Percentiles rank a stretch among this genome's conserved stretches.
These are phyloP conservation scores for Xylariales sp. DNA, from an alignment of 2,329 filamentous ascomycete genomes.

Conservation along the genomic window DNA sequence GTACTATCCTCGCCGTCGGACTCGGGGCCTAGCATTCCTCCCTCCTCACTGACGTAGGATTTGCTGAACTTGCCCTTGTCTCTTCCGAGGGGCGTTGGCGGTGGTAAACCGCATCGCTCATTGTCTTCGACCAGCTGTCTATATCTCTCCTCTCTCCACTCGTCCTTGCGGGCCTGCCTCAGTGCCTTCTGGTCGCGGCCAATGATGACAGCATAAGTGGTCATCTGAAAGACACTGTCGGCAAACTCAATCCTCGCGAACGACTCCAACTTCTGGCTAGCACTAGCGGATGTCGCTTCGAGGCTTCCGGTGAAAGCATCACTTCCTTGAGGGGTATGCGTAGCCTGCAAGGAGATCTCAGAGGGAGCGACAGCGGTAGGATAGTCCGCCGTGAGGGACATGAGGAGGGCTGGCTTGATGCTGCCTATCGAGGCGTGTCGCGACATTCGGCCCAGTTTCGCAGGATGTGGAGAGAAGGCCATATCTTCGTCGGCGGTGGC, in stretches of 20 bases:
- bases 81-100: conserved; percentile 44
- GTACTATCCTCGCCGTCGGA: conserved; percentile 50
- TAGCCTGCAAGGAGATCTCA: conserved; percentile 27
- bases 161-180: conserved; percentile 48
- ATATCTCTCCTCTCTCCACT: conserved; percentile 42
- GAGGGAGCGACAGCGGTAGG: conserved; percentile 27
- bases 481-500: conserved; percentile 28
- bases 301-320: conserved; percentile 25
- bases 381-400: conserved; percentile 21
- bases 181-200: conserved; percentile 64
- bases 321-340: conserved; percentile 23
- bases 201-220: conserved; percentile 66
- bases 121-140: conserved; percentile 42
- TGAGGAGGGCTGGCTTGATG: conserved; percentile 26
- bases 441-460: conserved; percentile 11
- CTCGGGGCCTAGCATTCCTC: conserved; percentile 62
- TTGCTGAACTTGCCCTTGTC: conserved; percentile 54
- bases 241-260: conserved; percentile 63
- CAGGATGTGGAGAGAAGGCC: conserved; percentile 18
- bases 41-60: conserved; percentile 65
- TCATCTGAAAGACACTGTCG: conserved; percentile 76
- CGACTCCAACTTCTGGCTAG: conserved; percentile 44
- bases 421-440: conserved; percentile 20
- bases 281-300: conserved; percentile 27
- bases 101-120: conserved; percentile 42